Conservation (phyloP, 2,329 filamentous ascomycete genomes). For the Eutypella sp. region DNA sequence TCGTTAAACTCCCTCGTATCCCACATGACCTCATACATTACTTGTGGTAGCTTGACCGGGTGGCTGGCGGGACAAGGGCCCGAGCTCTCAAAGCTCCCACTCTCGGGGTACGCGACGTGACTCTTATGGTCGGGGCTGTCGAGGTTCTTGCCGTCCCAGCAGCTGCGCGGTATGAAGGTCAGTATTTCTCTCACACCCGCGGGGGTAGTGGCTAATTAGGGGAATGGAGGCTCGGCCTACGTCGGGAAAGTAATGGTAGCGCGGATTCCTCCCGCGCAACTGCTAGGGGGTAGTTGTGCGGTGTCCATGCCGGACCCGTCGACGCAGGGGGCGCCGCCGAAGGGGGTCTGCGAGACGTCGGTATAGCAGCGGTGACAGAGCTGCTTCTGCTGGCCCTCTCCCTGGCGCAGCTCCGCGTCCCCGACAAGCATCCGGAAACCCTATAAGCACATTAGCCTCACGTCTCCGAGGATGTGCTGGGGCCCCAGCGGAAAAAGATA, state of each 20-base stretch:
- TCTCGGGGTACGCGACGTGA: constrained; percentile 16
- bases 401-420: constrained; percentile 12
- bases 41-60: constrained; percentile 25
- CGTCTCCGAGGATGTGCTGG: neutral
- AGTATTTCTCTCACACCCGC: neutral
- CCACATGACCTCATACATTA: constrained; percentile 35
- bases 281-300: constrained; percentile 11
- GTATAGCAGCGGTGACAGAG: constrained; percentile 20
- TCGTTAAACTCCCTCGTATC: constrained; percentile 26
- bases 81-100: constrained; percentile 16
- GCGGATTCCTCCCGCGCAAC: constrained; percentile 15
- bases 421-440: constrained; percentile 23
- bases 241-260: constrained; percentile 19
- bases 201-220: neutral
- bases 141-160: constrained; percentile 24
- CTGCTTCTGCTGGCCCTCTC: constrained; percentile 16
- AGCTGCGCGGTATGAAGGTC: constrained; percentile 5
- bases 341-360: constrained; percentile 16
- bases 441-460: constrained; percentile 3
- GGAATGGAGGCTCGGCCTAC: constrained; percentile 2
- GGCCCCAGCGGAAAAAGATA: neutral
- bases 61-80: constrained; percentile 15
- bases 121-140: constrained; percentile 24
- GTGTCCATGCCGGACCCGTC: constrained; percentile 14
- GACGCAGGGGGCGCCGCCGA: constrained; percentile 19